Conservation (phyloP, 1,139 yeast genomes). For the Schizosaccharomyces versatilis region DNA sequence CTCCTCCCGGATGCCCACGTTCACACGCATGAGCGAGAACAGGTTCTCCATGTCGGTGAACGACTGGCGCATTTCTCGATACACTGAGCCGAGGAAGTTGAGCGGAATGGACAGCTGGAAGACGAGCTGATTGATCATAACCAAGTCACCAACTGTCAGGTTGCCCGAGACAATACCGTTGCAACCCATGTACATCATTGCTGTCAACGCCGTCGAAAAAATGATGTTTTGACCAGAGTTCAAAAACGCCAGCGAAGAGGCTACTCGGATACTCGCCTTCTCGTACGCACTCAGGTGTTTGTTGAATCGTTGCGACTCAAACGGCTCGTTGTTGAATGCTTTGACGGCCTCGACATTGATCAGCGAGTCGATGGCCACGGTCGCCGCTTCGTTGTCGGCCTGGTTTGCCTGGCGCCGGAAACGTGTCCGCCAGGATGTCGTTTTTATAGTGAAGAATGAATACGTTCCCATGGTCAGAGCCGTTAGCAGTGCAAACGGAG, state of each 20-base stretch:
- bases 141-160: conserved; percentile 83
- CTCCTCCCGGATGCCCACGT: conserved; percentile 39
- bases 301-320: conserved; percentile 62
- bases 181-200: conserved; percentile 92
- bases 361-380: conserved; percentile 79
- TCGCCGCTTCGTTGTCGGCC: conserved; percentile 88
- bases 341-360: conserved; percentile 89
- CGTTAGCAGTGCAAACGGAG: conserved; percentile 73
- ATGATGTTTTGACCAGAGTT: conserved; percentile 85
- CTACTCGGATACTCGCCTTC: conserved; percentile 66
- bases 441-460: conserved; percentile 63
- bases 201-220: conserved; percentile 77
- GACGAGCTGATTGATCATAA: conserved; percentile 83
- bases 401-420: conserved; percentile 77
- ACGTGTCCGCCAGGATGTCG: conserved; percentile 91
- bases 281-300: conserved; percentile 54
- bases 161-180: conserved; percentile 39
- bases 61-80: conserved; percentile 64
- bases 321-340: conserved; percentile 72
- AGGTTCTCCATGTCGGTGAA: conserved; percentile 80
- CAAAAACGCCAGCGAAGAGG: conserved; percentile 74
- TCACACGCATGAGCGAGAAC: conserved; percentile 58
- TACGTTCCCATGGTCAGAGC: conserved; percentile 71
- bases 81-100: conserved; percentile 83
- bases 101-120: conserved; percentile 88